Evolutionary conservation across 2,329 filamentous ascomycete species (phyloP).

Genomic region (Albifimbria verrucaria): DNA sequence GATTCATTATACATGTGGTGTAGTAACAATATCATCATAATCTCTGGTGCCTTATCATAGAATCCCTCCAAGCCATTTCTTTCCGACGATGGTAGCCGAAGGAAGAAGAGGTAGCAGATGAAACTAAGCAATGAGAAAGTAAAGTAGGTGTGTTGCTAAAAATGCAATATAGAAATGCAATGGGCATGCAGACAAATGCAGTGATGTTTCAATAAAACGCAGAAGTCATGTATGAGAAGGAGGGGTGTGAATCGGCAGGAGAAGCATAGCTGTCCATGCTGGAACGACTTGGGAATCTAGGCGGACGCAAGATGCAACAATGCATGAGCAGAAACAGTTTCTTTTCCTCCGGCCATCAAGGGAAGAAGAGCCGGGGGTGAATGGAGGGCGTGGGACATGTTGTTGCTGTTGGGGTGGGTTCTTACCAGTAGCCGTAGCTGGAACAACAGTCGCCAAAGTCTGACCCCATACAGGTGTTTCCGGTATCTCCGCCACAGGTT

Average conservation of each 20-base stretch:
- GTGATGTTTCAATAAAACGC: background rate
- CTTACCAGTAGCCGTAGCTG: constrained; percentile 36
- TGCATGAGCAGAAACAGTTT: background rate
- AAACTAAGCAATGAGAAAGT: background rate
- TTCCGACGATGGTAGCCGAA: background rate
- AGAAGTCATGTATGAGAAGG: background rate
- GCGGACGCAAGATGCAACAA: background rate
- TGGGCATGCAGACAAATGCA: background rate
- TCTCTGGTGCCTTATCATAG: background rate
- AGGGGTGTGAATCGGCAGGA: too few species aligned
- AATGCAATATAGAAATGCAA: background rate
- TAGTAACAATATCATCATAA: background rate
- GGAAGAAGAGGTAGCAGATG: background rate
- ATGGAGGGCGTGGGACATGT: background rate
- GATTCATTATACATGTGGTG: background rate
- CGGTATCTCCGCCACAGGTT: constrained; percentile 30
- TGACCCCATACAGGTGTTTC: constrained; percentile 33
- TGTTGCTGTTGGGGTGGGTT: background rate
- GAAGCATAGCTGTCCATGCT: background rate
- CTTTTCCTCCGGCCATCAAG: too few species aligned
- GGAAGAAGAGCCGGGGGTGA: too few species aligned
- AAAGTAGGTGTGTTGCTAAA: background rate
- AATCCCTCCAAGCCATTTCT: background rate
- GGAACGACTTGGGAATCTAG: background rate
- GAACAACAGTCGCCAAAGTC: constrained; percentile 37